phyloP scores from a whole-genome alignment of 257 asterid genomes.

The Solanum sejunctum region DNA sequence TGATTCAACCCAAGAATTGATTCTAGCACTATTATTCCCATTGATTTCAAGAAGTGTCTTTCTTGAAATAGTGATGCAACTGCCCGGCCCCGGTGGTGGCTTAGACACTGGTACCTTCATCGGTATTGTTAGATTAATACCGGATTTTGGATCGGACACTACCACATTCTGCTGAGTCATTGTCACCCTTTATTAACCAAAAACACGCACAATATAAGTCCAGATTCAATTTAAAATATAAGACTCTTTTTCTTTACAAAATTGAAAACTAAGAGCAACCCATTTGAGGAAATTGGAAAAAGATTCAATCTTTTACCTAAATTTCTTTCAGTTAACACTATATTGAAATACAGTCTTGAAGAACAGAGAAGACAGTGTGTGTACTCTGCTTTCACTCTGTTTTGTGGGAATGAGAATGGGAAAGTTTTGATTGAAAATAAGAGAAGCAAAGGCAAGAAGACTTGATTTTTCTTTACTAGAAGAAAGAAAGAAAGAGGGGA shows the following conservation, averaged over 20 bases:
- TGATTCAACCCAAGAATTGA: constrained; percentile 65
- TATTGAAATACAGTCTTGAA: background rate
- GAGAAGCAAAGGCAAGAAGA: background rate
- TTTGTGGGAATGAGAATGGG: background rate
- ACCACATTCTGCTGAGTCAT: constrained; percentile 63
- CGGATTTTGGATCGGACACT: constrained; percentile 38
- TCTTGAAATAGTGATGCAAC: constrained; percentile 48
- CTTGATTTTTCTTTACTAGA: background rate
- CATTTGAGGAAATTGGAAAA: background rate
- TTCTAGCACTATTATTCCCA: constrained; percentile 36
- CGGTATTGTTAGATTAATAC: constrained; percentile 28
- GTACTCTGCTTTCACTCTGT: background rate
- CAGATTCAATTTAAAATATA: background rate
- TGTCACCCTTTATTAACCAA: background rate
- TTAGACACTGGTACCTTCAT: constrained; percentile 42
- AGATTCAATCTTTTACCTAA: background rate
- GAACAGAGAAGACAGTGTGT: constrained; percentile 10
- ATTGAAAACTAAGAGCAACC: background rate
- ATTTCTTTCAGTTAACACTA: background rate
- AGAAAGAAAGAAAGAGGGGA: background rate
- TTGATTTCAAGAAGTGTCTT: constrained; percentile 51
- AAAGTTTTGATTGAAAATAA: background rate
- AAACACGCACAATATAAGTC: background rate
- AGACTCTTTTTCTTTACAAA: background rate
- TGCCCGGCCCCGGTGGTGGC: constrained; percentile 70